Evolutionary conservation across 2,329 filamentous ascomycete genomes (phyloP), one percentile per base, ranked within the genome.

Genomic region (Pseudocercospora pini-densiflorae): DNA sequence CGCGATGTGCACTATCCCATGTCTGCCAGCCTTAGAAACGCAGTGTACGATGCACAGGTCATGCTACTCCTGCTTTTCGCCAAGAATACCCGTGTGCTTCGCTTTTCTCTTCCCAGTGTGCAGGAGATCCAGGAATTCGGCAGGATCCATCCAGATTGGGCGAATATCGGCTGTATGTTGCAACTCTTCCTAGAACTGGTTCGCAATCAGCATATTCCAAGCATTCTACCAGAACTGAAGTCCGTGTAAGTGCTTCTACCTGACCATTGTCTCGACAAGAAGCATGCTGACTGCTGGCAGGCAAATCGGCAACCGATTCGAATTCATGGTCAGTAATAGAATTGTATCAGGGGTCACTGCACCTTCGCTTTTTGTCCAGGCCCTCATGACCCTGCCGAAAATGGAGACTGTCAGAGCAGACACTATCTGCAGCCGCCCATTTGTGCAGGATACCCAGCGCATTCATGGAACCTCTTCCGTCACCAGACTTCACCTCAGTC

Each of bases 1-100:
- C 19, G 19, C 47, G 47, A 51, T 21, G 33, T 59, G 21, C 54
- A 59, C 57, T 29, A 1, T 21, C 33, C 47, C n/a, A 3, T 63
- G 40, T 27, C 21, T 2, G 16, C 21, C 3, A 45, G 36, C 23
- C 40, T 63, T n/a, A 27, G 27, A 16, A 24, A 31, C 19, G 62
- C 53, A 8, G 27, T 40, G 27, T 40, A 59, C 36, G 54, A 63
- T 27, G 43, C 33, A 1, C 29, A 59, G 16, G 54, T 24, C 29
- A 51, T 63, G 36, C 33, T 63, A 14, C 62, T 63, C 10, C 12
- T 63, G 19, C 27, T 63, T 3, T 53, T 63, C 29, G 53, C 62
- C 1, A n/a, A 5, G 24, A 40, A 49, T 4, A 40, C 58, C 19
- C 40, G 51, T 16, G 2, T 5, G 8, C 47, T 24, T 51, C 47